Evolutionary conservation across 2,329 filamentous ascomycete genomes (phyloP), one percentile per base, ranked within the genome.

Genomic region (Aphanocladium album): DNA sequence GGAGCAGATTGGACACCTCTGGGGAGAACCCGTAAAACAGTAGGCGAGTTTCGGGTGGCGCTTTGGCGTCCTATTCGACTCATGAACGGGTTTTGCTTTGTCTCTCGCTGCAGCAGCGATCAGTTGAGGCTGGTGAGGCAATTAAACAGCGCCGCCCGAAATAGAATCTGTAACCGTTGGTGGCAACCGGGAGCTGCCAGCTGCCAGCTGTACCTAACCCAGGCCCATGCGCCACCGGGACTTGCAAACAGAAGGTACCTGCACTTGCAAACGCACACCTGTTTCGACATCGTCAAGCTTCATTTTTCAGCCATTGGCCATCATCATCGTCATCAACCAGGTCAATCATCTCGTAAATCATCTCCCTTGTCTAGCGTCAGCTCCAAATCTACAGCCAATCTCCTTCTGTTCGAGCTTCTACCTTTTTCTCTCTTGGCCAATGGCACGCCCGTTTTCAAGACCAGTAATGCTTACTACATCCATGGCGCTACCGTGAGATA

Each of bases 401-500:
- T 35, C 56, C 16, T 41, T 51, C 37, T 23, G 7, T 37, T 27
- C 33, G 21, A 46, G 43, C 17, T 39, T 39, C 35, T 3, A 39
- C 35, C 35, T 3, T 6, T 7, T 47, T 17, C 27, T 7, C 9
- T 25, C 53, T 30, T 49, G 11, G 11, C 54, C 56, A 50, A 41
- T 51, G 56, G 46, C 46, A 35, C 56, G 37, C 47, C 17, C 46
- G 25, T 41, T n/a, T 14, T 51, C 16, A 7, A 45, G 56, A 51
- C 46, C 35, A 51, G 45, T 59, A 59, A 59, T 53, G 57, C 57
- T 59, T 59, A 59, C 57, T 59, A 59, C 57, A 59, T 52, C 37
- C 37, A 59, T 33, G 47, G 57, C 47, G 49, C 57, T 59, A 52
- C 57, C 49, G 47, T 59, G 57, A 59, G 57, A 59, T 59, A 59